Evolutionary conservation across 768 basidiomycete genomes (phyloP), one percentile per base, ranked within the genome.

Genomic region (Crucibulum laeve): DNA sequence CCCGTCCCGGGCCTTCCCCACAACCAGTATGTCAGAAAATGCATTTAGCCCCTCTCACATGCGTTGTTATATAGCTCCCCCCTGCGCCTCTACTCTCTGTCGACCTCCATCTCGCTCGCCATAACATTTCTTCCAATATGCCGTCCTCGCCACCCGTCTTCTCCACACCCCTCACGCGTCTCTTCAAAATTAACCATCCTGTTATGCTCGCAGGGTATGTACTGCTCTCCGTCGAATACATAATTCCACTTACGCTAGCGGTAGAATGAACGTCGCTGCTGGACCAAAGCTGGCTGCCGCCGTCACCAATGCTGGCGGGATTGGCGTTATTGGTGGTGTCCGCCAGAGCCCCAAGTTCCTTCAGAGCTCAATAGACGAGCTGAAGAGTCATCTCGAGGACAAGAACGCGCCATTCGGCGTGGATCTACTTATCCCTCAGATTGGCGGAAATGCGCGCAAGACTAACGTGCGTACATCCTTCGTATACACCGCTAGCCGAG

Each of bases 251-350:
- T 14, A 33, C 43, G 22, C n/a, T 42, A 42, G 33, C 46, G 28
- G 5, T 65, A 77, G 84, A 43, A 91, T 91, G 89, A 90, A 88
- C 56, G 82, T 91, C 24, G 90, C 89, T 40, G 87, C 90, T 37
- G 88, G 88, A 4, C 87, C 90, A 8, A 84, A 74, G 62, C 67
- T 93, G 5, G 91, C 91, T 15, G 91, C 90, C 17, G 80, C 87
- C 1, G 89, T 93, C n/a, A 89, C 89, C n/a, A 93, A 93, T 55
- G 79, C 91, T 17, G 91, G 82, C 52, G 88, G 87, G 4, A 82
- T 87, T 51, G 92, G 92, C 17, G 89, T 92, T 54, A 91, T 94
- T 50, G 92, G 91, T 3, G 92, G 91, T 25, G 61, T 87, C 35
- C 74, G 77, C 26, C 84, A 85, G 55, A 85, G 72, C 41, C 87